These are phyloP conservation scores for Herpetomonas muscarum DNA, from an alignment of 208 protist species.

Conservation along the genomic window DNA sequence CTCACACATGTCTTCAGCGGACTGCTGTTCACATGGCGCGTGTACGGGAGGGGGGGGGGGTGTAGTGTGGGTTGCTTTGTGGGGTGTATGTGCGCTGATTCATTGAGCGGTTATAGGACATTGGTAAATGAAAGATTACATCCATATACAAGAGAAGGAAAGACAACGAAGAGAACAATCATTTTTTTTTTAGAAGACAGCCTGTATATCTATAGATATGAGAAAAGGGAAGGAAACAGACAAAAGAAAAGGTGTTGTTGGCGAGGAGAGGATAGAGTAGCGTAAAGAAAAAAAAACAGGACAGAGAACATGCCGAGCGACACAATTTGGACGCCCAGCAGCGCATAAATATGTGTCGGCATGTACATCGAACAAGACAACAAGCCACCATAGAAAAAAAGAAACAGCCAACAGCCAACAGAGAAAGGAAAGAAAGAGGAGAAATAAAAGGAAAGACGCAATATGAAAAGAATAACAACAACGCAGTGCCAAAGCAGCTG, in stretches of 20 bases:
- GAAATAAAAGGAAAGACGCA: not conserved
- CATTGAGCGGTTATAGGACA: too few relatives aligned
- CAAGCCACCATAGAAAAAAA: slow-evolving; percentile 7
- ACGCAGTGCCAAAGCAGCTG: too few relatives aligned
- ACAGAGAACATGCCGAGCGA: not conserved
- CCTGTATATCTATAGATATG: not conserved
- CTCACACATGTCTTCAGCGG: too few relatives aligned
- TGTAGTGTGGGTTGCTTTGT: too few relatives aligned
- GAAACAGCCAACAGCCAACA: not conserved
- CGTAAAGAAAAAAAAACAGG: not conserved
- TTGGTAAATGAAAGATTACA: too few relatives aligned
- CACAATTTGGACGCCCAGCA: not conserved
- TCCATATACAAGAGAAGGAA: not conserved
- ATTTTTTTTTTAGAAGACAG: too few relatives aligned
- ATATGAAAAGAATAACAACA: too few relatives aligned
- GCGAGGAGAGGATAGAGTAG: not conserved
- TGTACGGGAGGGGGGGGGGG: too few relatives aligned
- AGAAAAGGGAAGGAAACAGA: slow-evolving; percentile 1
- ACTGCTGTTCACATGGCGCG: too few relatives aligned
- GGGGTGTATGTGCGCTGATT: too few relatives aligned
- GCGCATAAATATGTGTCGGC: too few relatives aligned
- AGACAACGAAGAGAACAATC: not conserved
- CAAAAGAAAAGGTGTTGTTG: not conserved
- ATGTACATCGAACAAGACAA: not conserved
- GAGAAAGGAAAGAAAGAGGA: not conserved